Evolutionary conservation across 306 rosid genomes (phyloP).

Genomic region (Luffa aegyptiaca): DNA sequence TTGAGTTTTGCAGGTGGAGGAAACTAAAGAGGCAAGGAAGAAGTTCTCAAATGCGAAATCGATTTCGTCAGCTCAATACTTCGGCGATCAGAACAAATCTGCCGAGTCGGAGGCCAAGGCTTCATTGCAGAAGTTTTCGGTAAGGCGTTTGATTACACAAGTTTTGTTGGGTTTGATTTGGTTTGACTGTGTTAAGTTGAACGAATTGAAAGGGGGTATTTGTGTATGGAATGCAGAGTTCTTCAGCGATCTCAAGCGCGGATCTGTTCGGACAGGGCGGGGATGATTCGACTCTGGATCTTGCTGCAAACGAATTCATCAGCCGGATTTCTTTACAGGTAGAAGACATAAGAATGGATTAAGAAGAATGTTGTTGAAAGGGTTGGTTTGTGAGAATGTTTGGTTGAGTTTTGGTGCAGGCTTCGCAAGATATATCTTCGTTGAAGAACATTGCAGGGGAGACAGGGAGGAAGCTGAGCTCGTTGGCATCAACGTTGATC

Average conservation of each 20-base stretch:
- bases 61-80: slow-evolving; percentile 84
- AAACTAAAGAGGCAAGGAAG: slow-evolving; percentile 82
- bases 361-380: neutral
- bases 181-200: neutral
- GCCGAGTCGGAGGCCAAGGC: slow-evolving; percentile 51
- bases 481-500: slow-evolving; percentile 65
- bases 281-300: slow-evolving; percentile 47
- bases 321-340: slow-evolving; percentile 74
- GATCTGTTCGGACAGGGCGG: slow-evolving; percentile 59
- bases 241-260: slow-evolving; percentile 78
- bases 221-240: slow-evolving; percentile 35
- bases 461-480: slow-evolving; percentile 79
- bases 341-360: neutral
- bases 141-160: slow-evolving; percentile 18
- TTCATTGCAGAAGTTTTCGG: slow-evolving; percentile 78
- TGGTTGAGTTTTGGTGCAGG: slow-evolving; percentile 25
- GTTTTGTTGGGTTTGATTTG: neutral
- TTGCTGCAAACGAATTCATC: slow-evolving; percentile 51
- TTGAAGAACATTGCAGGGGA: slow-evolving; percentile 80
- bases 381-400: neutral
- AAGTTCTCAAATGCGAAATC: slow-evolving; percentile 93
- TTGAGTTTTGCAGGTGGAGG: slow-evolving; percentile 36
- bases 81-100: slow-evolving; percentile 66
- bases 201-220: neutral
- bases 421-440: slow-evolving; percentile 80